Evolutionary conservation across 345 rosid genomes (phyloP), one percentile per base, ranked within the genome.

Genomic region (Moringa oleifera): DNA sequence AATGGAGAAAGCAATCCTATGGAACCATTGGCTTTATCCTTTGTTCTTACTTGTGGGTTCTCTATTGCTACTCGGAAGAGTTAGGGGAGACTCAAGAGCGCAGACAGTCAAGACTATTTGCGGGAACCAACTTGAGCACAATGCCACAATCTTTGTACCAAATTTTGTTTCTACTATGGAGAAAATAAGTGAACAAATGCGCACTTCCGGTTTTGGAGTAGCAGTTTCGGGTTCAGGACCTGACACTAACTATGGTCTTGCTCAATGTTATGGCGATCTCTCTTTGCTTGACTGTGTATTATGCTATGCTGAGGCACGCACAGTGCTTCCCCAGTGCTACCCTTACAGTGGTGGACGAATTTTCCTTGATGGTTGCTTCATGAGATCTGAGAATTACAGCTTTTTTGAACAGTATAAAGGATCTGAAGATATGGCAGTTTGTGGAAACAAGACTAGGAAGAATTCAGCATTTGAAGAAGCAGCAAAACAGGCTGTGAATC

Each of bases 341-440:
- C 98, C 98, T 25, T 6, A 58, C 70, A 90, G 80, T 23, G 86
- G 92, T 0, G 98, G 97, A 8, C 68, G 90, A 55, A 82, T 93
- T 72, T 93, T 55, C 58, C 96, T 90, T 12, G 97, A 93, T 3
- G 98, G 98, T 0, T 93, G 98, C 76, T 93, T 93, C 83, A 88
- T 93, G 98, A 80, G 98, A 73, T 66, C 88, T 0, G 83, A 77
- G 81, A 93, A 93, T 68, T 93, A 90, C 52, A 88, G 91, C 72
- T 93, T 90, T 76, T 90, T 71, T 37, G 66, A 76, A 41, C 86
- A 93, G 71, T 81, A 79, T 53, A 76, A 23, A 18, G 97, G 98
- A 10, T 79, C 84, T 2, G 61, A 57, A 22, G 98, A 93, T 49
- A 60, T 5, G 20, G 76, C 79, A 7, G 76, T 88, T 0, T 93